Percentiles rank a stretch among this genome's conserved stretches.
These are phyloP conservation scores for Lactarius evosmus DNA, from an alignment of 768 basidiomycete species.

Conservation along the genomic window DNA sequence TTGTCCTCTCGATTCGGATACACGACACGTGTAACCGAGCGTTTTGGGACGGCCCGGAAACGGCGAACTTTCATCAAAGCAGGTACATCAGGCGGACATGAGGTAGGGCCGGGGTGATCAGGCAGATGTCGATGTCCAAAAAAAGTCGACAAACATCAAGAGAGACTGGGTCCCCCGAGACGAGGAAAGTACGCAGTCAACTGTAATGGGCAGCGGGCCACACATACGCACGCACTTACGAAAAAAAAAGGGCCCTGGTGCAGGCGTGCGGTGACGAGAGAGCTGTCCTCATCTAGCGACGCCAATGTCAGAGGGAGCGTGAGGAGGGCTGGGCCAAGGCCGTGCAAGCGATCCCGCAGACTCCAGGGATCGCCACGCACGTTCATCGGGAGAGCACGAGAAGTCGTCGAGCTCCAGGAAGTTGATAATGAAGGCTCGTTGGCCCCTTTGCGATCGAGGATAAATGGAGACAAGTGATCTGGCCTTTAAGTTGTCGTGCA, in stretches of 20 bases:
- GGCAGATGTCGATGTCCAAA: too few relatives aligned
- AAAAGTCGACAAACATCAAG: not conserved
- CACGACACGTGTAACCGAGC: slow-evolving; percentile 15
- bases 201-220: not conserved
- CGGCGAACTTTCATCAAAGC: slow-evolving; percentile 10
- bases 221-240: not conserved
- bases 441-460: slow-evolving; percentile 4
- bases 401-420: slow-evolving; percentile 2
- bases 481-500: slow-evolving; percentile 8
- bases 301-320: not conserved
- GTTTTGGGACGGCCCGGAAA: slow-evolving; percentile 8
- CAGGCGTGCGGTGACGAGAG: slow-evolving; percentile 8
- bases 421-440: slow-evolving; percentile 2
- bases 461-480: not conserved
- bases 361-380: not conserved
- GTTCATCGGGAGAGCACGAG: slow-evolving; percentile 4
- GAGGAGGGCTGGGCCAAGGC: slow-evolving; percentile 5
- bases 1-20: not conserved
- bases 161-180: not conserved
- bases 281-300: slow-evolving; percentile 3
- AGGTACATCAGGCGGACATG: slow-evolving; percentile 19
- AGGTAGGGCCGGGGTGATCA: slow-evolving; percentile 14
- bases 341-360: not conserved
- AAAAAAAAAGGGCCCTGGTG: slow-evolving; percentile 4
- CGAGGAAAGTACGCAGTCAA: not conserved